Evolutionary conservation across 2,329 filamentous ascomycete genomes (phyloP), one percentile per base, ranked within the genome.

Genomic region (Xylariaceae sp.): DNA sequence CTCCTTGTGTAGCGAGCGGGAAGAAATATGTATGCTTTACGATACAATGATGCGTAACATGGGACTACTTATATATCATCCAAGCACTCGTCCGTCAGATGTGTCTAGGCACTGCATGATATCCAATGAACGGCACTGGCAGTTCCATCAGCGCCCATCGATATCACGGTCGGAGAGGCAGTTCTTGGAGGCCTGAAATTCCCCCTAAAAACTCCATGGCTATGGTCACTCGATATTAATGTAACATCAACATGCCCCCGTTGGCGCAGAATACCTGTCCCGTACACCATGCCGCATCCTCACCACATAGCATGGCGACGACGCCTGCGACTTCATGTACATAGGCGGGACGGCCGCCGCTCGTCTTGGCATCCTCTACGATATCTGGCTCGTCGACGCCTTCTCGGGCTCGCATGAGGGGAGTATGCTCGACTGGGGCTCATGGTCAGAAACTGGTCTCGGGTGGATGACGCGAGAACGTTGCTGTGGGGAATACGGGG

Each of bases 181-280:
- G n/a, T n/a, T n/a, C n/a, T n/a, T n/a, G n/a, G n/a, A n/a, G n/a
- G n/a, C n/a, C n/a, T n/a, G n/a, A n/a, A n/a, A n/a, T n/a, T n/a
- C n/a, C 28, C n/a, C 28, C n/a, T 29, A 9, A 29, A 9, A 29
- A 22, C 6, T 12, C 13, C 19, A 4, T 6, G 7, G 3, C 12
- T 24, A 29, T n/a, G 15, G 17, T 34, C 31, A 13, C 17, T 16
- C 12, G 11, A 34, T 9, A 11, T 37, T 40, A 47, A 22, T 51
- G 48, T 12, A 43, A 28, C 37, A 52, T 38, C 32, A 50, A 30
- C 49, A 54, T 51, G 36, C 87, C 87, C 1, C 87, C 87, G 58
- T 91, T 91, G 7, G 86, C 85, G 65, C 83, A 87, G 3, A 93
- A 77, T 18, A 89, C 83, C 62, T 83, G 85, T 2, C 87, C 87